These are phyloP conservation scores for Gaultheria prostrata DNA, from an alignment of 148 eudicot species.

Conservation along the genomic window DNA sequence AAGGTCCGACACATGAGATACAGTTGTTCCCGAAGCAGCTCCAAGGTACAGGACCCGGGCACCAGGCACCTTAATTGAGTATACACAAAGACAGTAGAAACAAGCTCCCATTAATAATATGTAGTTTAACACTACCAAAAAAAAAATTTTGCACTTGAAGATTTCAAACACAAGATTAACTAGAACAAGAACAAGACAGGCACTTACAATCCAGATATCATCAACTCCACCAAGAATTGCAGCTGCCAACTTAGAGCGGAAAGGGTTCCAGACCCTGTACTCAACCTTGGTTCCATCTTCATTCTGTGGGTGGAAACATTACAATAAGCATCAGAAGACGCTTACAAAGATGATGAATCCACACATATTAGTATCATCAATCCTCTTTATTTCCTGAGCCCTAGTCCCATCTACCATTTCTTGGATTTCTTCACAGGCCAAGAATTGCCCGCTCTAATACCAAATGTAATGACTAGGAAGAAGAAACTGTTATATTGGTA, in stretches of 20 bases:
- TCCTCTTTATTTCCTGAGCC: too few species aligned
- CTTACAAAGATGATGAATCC: neutral
- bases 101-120: neutral
- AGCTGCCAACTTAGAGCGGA: conserved; percentile 93
- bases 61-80: conserved; percentile 61
- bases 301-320: conserved; percentile 32
- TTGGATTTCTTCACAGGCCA: too few species aligned
- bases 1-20: conserved; percentile 88
- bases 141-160: neutral
- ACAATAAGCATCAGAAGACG: neutral
- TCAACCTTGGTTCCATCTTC: conserved; percentile 89
- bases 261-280: conserved; percentile 95
- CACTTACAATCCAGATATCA: conserved; percentile 85
- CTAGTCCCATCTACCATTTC: too few species aligned
- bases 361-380: too few species aligned
- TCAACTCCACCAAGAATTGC: conserved; percentile 93
- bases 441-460: too few species aligned
- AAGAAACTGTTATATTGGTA: too few species aligned
- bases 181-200: neutral
- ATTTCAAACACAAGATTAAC: neutral
- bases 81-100: neutral
- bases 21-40: conserved; percentile 97
- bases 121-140: neutral
- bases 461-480: too few species aligned
- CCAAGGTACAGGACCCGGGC: conserved; percentile 86